Evolutionary conservation across 2,329 filamentous ascomycete genomes (phyloP).

Genomic region (Trichophyton simii): DNA sequence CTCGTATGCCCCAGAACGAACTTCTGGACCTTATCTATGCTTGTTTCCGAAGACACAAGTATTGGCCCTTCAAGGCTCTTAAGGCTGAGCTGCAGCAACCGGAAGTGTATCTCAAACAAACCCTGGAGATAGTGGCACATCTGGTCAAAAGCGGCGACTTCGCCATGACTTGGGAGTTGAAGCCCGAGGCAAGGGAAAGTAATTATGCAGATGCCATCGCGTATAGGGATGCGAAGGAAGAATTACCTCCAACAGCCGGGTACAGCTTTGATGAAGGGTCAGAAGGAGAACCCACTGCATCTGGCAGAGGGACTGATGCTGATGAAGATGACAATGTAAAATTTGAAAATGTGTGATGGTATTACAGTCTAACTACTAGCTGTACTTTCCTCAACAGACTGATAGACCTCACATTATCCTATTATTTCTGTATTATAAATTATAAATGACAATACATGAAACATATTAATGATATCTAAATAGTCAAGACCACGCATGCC

Average conservation of each 20-base stretch:
- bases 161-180: constrained; percentile 73
- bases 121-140: constrained; percentile 68
- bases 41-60: constrained; percentile 73
- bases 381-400: too few relatives aligned
- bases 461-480: too few relatives aligned
- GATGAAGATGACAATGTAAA: constrained; percentile 55
- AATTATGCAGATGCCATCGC: constrained; percentile 33
- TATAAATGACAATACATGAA: not conserved
- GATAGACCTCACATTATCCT: too few relatives aligned
- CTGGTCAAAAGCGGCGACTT: constrained; percentile 74
- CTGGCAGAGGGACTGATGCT: constrained; percentile 45
- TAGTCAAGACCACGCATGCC: too few relatives aligned
- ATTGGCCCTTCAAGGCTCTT: constrained; percentile 87
- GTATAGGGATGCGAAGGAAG: constrained; percentile 40
- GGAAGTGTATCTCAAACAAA: constrained; percentile 81
- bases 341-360: constrained; percentile 61
- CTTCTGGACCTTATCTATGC: constrained; percentile 74
- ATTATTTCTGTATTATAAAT: not conserved
- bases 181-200: constrained; percentile 51
- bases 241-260: constrained; percentile 35
- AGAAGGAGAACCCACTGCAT: constrained; percentile 35
- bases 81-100: constrained; percentile 69
- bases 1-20: constrained; percentile 78
- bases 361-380: not conserved
- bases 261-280: constrained; percentile 40